phyloP scores from a whole-genome alignment of 2,329 filamentous ascomycete species.

The Sclerotinia spermophila region DNA sequence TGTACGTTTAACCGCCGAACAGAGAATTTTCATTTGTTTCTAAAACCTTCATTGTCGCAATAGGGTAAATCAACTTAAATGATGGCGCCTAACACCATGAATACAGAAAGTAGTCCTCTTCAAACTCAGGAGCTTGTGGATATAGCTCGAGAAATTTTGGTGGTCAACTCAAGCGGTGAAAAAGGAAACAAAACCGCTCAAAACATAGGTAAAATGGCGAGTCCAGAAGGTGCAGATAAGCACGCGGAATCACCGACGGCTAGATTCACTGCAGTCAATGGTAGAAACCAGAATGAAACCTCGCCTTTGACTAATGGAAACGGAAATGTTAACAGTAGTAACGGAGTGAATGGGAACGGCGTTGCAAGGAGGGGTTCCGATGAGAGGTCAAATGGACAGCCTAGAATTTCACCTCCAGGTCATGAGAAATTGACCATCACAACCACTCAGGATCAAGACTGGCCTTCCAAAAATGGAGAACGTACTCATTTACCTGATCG shows the following conservation, averaged over 20 bases:
- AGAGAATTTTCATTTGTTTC: slow-evolving; percentile 6
- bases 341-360: slow-evolving; percentile 26
- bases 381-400: slow-evolving; percentile 35
- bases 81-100: slow-evolving; percentile 24
- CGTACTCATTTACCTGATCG: slow-evolving; percentile 21
- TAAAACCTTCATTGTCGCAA: slow-evolving; percentile 10
- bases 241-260: slow-evolving; percentile 34
- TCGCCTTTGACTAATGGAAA: slow-evolving; percentile 6
- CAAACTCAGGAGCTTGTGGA: slow-evolving; percentile 29
- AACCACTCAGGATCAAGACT: slow-evolving; percentile 35
- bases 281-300: slow-evolving; percentile 26
- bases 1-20: slow-evolving; percentile 17
- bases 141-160: slow-evolving; percentile 29
- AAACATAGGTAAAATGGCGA: slow-evolving; percentile 21
- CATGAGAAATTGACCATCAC: slow-evolving; percentile 38
- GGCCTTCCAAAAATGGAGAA: slow-evolving; percentile 31
- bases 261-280: slow-evolving; percentile 39
- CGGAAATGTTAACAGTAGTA: slow-evolving; percentile 11
- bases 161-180: slow-evolving; percentile 11
- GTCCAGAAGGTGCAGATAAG: slow-evolving; percentile 24
- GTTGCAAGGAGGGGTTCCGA: slow-evolving; percentile 33
- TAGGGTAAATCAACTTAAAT: slow-evolving; percentile 13
- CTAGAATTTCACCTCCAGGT: slow-evolving; percentile 33
- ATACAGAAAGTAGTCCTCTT: slow-evolving; percentile 23
- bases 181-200: background rate